Evolutionary conservation across 2,329 filamentous ascomycete genomes (phyloP).

Genomic region (Rhytidhysteron rufulum): DNA sequence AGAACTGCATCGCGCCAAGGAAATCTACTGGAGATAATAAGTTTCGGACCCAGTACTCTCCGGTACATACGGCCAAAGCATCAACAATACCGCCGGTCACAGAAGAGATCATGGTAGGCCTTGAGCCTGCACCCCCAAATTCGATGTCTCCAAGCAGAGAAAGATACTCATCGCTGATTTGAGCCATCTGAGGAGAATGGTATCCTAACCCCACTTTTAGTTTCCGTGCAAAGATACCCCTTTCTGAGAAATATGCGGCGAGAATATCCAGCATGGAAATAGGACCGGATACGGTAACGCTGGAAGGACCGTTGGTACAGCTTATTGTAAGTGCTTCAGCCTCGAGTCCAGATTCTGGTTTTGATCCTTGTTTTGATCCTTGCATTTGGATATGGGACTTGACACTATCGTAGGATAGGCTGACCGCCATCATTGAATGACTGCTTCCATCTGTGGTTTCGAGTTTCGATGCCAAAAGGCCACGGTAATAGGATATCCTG

Average conservation of each 20-base stretch:
- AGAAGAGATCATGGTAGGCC: not conserved
- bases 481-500: slow-evolving; percentile 4
- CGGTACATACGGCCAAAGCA: too few relatives aligned
- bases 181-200: not conserved
- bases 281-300: not conserved
- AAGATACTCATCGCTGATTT: not conserved
- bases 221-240: not conserved
- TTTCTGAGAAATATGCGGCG: not conserved
- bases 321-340: not conserved
- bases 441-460: not conserved
- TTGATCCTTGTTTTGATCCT: not conserved
- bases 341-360: not conserved
- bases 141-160: not conserved
- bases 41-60: slow-evolving; percentile 5
- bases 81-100: not conserved
- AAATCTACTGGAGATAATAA: slow-evolving; percentile 3
- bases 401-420: not conserved
- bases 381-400: not conserved
- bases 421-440: not conserved
- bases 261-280: not conserved
- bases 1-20: not conserved
- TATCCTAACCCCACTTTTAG: not conserved
- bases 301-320: slow-evolving; percentile 1
- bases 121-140: not conserved
- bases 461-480: not conserved